Base-by-base conservation (phyloP, 805 yeast species). In the Ogataea sp. region DNA sequence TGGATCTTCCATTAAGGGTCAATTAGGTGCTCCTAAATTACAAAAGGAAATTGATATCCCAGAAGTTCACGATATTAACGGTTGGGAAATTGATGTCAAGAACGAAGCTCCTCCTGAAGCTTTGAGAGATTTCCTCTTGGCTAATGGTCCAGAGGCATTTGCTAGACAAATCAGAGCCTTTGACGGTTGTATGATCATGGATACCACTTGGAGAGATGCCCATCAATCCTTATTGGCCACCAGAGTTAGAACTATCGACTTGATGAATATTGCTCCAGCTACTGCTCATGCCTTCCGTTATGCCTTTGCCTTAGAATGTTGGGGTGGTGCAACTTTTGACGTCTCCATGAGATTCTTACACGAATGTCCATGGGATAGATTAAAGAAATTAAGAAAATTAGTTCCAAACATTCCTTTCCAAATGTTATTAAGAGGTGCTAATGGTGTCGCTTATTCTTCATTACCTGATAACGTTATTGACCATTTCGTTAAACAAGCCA, bases 261-360 rank as follows among this genome's bases (percentile, higher is more conserved):
- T 93, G 56, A 68, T 82, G 38, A 83, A 88, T 51, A 86, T 93
- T 68, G 99, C 98, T 18, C 89, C 88, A 43, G 78, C 94, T 41
- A 93, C 99, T 25, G 85, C 96, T 3, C 81, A 83, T 56, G 97
- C 96, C 17, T 67, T 88, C 52, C 65, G 81, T 48, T 89, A 90
- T 47, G 95, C 95, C 3, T 93, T 88, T 62, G 93, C 99, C 16
- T 70, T 93, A 40, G 99, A 93, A 68, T 93, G 98, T 71, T 93
- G 99, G 99, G 99, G 99, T 68, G 99, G 99, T 67, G 99, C 99
- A 40, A 93, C 99, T 29, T 93, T 93, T 55, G 99, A 93, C 59
- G 99, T 93, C 40, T 83, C 96, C 40, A 89, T 93, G 97, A 80
- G 99, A 66, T 93, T 93, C 75, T 73, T 93, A 56, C 87, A 90